Percentiles rank a stretch among this genome's conserved stretches.
Conservation (phyloP, 257 asterid genomes). For the Solanum sejunctum region DNA sequence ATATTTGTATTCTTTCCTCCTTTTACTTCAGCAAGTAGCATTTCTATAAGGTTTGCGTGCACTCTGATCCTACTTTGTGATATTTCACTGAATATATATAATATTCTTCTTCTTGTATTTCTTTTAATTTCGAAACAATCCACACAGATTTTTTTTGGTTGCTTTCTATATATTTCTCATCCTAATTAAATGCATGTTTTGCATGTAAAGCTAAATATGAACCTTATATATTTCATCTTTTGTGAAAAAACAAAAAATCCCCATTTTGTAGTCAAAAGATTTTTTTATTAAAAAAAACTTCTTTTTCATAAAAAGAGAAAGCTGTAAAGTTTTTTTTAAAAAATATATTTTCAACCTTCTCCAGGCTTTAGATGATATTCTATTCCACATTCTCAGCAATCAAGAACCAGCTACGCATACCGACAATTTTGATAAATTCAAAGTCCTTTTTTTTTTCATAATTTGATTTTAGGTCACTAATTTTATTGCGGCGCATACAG, state of each 20-base stretch:
- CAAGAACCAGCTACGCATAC: too few species aligned
- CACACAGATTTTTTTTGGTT: background rate
- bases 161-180: background rate
- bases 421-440: too few species aligned
- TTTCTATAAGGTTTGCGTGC: too few species aligned
- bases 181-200: background rate
- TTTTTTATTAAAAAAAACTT: too few species aligned
- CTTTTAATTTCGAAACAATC: background rate
- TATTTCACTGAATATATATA: too few species aligned
- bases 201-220: background rate
- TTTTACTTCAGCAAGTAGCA: too few species aligned
- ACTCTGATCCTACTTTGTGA: too few species aligned
- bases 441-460: background rate
- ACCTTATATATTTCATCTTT: background rate
- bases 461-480: background rate
- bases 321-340: background rate
- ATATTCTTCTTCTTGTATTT: background rate
- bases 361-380: too few species aligned
- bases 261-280: background rate
- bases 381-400: too few species aligned
- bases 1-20: too few species aligned
- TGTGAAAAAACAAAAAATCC: background rate
- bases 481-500: conserved; percentile 6
- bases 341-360: too few species aligned
- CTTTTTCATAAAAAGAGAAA: background rate